Conservation (phyloP, 2,329 filamentous ascomycete species). For the Sphaceloma murrayae region DNA sequence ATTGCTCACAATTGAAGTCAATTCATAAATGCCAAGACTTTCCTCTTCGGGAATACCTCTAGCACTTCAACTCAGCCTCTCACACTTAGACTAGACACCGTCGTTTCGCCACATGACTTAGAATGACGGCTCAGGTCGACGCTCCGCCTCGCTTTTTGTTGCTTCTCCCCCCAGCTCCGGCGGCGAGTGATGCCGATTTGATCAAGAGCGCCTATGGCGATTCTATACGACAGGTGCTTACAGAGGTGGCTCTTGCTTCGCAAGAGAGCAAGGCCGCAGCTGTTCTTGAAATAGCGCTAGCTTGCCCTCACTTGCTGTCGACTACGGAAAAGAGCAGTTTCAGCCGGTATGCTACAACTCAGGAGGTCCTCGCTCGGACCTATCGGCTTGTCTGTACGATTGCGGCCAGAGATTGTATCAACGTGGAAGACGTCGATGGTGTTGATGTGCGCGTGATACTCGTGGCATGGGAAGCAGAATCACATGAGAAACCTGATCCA, state of each 20-base stretch:
- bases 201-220: constrained; percentile 37
- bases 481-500: constrained; percentile 26
- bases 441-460: constrained; percentile 69
- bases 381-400: constrained; percentile 69
- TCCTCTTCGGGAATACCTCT: constrained; percentile 9
- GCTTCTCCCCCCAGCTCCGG: constrained; percentile 37
- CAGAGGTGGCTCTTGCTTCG: constrained; percentile 31
- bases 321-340: constrained; percentile 42
- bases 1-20: constrained; percentile 1
- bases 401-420: constrained; percentile 54
- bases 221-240: constrained; percentile 35
- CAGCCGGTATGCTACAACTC: constrained; percentile 56
- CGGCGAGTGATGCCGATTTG: constrained; percentile 31
- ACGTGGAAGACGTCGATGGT: constrained; percentile 57
- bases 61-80: no score
- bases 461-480: constrained; percentile 48
- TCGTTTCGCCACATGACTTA: no score
- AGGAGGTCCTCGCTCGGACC: constrained; percentile 63
- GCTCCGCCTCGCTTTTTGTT: constrained; percentile 31
- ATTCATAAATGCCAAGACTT: constrained; percentile 14
- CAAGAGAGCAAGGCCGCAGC: constrained; percentile 29
- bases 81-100: no score
- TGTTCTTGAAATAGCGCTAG: constrained; percentile 52
- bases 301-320: constrained; percentile 51
- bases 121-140: no score